These are phyloP conservation scores for Amanita rubescens DNA, from an alignment of 768 basidiomycete species.

Conservation along the genomic window DNA sequence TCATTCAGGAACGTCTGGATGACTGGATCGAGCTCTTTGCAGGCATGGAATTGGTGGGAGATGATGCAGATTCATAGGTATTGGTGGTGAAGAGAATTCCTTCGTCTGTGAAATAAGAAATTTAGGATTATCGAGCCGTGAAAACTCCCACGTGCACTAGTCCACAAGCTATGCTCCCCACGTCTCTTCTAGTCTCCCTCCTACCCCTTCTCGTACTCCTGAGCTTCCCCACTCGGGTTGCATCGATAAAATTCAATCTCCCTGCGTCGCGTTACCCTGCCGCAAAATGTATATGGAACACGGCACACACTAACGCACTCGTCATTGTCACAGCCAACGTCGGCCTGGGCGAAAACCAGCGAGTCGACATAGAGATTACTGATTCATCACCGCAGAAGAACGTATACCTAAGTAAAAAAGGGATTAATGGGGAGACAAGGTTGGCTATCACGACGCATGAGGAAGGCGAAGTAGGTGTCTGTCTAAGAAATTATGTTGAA, in stretches of 20 bases:
- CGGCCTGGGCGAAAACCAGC: constrained; percentile 63
- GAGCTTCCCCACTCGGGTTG: constrained; percentile 18
- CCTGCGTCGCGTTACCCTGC: constrained; percentile 65
- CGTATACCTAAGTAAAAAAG: constrained; percentile 84
- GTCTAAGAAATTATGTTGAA: constrained; percentile 79
- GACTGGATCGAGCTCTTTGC: constrained; percentile 2
- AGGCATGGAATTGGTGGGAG: constrained; percentile 1
- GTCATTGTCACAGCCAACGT: constrained; percentile 97
- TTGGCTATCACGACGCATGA: constrained; percentile 91
- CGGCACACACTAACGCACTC: constrained; percentile 76
- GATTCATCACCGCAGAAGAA: constrained; percentile 83
- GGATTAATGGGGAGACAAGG: constrained; percentile 85
- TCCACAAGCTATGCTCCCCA: constrained; percentile 3
- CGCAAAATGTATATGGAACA: constrained; percentile 92
- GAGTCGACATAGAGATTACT: constrained; percentile 90
- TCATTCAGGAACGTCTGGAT: constrained; percentile 2
- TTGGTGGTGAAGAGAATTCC: too few species aligned
- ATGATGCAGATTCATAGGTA: neutral
- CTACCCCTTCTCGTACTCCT: constrained; percentile 23
- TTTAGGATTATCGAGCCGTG: too few species aligned
- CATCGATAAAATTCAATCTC: constrained; percentile 83
- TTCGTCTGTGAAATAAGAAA: too few species aligned
- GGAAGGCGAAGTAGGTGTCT: constrained; percentile 93
- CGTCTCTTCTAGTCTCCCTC: constrained; percentile 16
- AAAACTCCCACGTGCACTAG: neutral